These are phyloP conservation scores for Cadophora gregata DNA, from an alignment of 2,329 filamentous ascomycete species.

Conservation along the genomic window DNA sequence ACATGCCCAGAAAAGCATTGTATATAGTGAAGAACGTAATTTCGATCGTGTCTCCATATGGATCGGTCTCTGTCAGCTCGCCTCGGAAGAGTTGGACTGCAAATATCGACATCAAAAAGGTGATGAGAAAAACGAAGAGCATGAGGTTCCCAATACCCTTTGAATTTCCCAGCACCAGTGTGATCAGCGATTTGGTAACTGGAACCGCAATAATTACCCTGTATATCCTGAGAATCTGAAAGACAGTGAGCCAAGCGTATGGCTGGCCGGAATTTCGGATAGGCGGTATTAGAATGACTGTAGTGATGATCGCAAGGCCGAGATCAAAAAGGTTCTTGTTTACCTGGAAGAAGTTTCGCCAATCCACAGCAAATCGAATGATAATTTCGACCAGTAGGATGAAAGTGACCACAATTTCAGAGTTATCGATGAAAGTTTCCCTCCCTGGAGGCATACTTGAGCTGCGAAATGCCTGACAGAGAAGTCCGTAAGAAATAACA, in stretches of 20 bases:
- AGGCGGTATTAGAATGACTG: constrained; percentile 82
- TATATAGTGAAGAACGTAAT: constrained; percentile 90
- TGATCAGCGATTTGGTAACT: constrained; percentile 84
- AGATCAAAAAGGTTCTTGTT: constrained; percentile 83
- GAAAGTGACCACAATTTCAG: constrained; percentile 78
- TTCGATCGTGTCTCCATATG: constrained; percentile 64
- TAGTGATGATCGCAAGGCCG: constrained; percentile 78
- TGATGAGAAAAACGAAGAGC: constrained; percentile 94
- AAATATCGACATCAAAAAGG: constrained; percentile 91
- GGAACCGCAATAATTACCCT: constrained; percentile 89
- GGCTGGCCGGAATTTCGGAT: constrained; percentile 73
- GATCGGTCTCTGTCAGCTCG: constrained; percentile 72
- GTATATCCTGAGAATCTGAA: constrained; percentile 92
- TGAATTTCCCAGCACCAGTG: constrained; percentile 88
- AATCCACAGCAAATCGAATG: constrained; percentile 78
- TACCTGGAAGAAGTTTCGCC: constrained; percentile 78
- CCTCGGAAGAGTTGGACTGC: constrained; percentile 92
- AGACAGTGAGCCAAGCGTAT: constrained; percentile 90
- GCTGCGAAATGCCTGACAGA: constrained; percentile 79
- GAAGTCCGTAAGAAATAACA: constrained; percentile 79
- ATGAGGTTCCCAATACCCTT: constrained; percentile 93
- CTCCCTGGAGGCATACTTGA: constrained; percentile 71
- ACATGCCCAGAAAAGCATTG: constrained; percentile 97
- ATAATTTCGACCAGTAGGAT: constrained; percentile 82
- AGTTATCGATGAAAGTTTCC: constrained; percentile 68